Evolutionary conservation across 164 flowering plant species (phyloP).

Genomic region (Euptelea pleiosperma): DNA sequence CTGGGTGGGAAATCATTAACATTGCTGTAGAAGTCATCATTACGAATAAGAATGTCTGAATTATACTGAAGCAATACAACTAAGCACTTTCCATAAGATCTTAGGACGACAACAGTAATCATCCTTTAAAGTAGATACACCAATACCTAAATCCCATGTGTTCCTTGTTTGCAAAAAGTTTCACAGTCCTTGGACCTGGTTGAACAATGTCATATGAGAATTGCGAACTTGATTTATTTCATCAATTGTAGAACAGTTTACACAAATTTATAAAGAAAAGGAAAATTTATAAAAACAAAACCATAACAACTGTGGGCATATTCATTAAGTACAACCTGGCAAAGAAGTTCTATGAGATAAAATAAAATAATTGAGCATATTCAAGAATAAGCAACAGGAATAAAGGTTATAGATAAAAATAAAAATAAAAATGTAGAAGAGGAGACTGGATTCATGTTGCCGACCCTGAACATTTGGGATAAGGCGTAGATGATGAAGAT

Average conservation of each 20-base stretch:
- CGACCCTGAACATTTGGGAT: too few relatives aligned
- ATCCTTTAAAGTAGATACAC: not conserved
- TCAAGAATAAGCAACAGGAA: too few relatives aligned
- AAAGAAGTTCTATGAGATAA: not conserved
- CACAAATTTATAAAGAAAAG: not conserved
- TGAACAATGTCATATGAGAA: conserved; percentile 16
- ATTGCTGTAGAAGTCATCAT: conserved; percentile 54
- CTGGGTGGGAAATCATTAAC: conserved; percentile 90
- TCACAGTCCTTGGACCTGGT: conserved; percentile 84
- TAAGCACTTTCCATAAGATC: not conserved
- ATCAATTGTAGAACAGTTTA: not conserved
- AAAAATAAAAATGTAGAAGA: too few relatives aligned
- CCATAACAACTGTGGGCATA: not conserved
- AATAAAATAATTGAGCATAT: not conserved
- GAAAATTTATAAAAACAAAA: too few relatives aligned
- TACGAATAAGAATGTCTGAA: conserved; percentile 3
- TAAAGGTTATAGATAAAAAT: too few relatives aligned
- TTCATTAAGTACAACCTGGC: not conserved
- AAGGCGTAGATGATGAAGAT: too few relatives aligned
- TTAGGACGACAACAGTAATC: not conserved
- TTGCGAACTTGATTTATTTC: conserved; percentile 1
- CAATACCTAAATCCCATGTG: conserved; percentile 95
- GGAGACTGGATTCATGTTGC: too few relatives aligned
- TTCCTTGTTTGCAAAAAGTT: conserved; percentile 87
- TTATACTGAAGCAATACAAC: not conserved